Percentiles rank a stretch among this genome's conserved stretches.
phyloP scores from a whole-genome alignment of 768 basidiomycete genomes.

The Auricularia sp. region DNA sequence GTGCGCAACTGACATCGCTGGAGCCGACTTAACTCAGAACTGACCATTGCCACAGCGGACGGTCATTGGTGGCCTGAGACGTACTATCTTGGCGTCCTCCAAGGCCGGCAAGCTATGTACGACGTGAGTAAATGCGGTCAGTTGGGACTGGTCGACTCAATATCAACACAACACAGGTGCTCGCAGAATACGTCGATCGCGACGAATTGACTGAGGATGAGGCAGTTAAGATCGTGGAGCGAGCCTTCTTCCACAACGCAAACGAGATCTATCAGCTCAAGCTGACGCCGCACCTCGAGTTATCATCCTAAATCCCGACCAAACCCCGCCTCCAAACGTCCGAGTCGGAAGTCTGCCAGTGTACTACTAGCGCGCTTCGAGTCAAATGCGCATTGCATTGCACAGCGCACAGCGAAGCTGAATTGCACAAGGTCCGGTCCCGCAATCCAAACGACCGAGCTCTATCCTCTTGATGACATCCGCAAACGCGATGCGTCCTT shows the following conservation, averaged over 20 bases:
- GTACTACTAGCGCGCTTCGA: too few relatives aligned
- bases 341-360: too few relatives aligned
- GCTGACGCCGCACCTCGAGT: neutral
- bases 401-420: too few relatives aligned
- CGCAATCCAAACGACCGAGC: too few relatives aligned
- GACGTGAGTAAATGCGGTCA: constrained; percentile 30
- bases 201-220: constrained; percentile 46
- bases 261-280: constrained; percentile 50
- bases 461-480: too few relatives aligned
- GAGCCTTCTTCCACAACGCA: constrained; percentile 57
- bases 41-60: constrained; percentile 32
- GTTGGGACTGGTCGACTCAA: neutral
- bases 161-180: constrained; percentile 33
- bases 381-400: too few relatives aligned
- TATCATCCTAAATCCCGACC: too few relatives aligned
- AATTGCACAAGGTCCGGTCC: too few relatives aligned
- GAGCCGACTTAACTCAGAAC: neutral
- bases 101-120: constrained; percentile 53
- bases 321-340: too few relatives aligned
- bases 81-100: constrained; percentile 56
- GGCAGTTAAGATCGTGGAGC: constrained; percentile 44
- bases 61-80: constrained; percentile 71
- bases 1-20: constrained; percentile 28
- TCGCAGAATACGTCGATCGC: constrained; percentile 37
- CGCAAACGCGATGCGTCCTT: too few relatives aligned